phyloP scores from a whole-genome alignment of 129 eudicot species.

The Ambrosia artemisiifolia region DNA sequence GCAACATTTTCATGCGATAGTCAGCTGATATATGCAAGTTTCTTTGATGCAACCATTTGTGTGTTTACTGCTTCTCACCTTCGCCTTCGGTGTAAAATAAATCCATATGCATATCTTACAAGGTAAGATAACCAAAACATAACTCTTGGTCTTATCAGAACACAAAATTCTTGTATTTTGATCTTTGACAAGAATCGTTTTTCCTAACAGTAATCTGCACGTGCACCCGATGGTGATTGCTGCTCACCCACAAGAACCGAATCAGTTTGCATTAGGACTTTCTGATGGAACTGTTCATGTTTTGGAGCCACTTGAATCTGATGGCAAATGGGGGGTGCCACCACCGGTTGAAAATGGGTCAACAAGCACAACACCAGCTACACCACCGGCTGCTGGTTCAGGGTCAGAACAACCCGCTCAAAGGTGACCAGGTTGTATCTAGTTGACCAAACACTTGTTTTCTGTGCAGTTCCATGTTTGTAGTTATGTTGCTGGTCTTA shows the following conservation, averaged over 20 bases:
- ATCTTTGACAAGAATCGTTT: not conserved
- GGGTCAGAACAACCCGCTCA: conserved; percentile 68
- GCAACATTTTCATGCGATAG: conserved; percentile 92
- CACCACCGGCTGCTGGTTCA: conserved; percentile 56
- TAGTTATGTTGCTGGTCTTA: not conserved
- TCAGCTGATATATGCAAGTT: conserved; percentile 83
- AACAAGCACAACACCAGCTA: conserved; percentile 49
- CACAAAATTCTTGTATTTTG: not conserved
- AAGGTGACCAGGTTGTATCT: conserved; percentile 42
- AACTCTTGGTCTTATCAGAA: not conserved
- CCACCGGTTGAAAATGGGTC: conserved; percentile 75
- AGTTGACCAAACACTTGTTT: conserved; percentile 26
- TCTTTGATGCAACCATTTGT: conserved; percentile 69
- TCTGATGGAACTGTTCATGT: conserved; percentile 89
- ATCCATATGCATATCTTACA: conserved; percentile 66
- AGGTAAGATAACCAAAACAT: conserved; percentile 12
- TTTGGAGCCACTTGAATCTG: conserved; percentile 90
- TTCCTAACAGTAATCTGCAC: conserved; percentile 47
- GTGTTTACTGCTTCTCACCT: conserved; percentile 72
- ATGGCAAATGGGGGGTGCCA: conserved; percentile 76
- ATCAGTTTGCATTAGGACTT: conserved; percentile 84
- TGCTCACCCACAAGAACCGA: conserved; percentile 91
- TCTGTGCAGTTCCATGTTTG: conserved; percentile 31
- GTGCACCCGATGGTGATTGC: conserved; percentile 86
- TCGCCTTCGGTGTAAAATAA: conserved; percentile 67